Conservation (phyloP, 805 yeast genomes). For the Cyberlindnera japonica region DNA sequence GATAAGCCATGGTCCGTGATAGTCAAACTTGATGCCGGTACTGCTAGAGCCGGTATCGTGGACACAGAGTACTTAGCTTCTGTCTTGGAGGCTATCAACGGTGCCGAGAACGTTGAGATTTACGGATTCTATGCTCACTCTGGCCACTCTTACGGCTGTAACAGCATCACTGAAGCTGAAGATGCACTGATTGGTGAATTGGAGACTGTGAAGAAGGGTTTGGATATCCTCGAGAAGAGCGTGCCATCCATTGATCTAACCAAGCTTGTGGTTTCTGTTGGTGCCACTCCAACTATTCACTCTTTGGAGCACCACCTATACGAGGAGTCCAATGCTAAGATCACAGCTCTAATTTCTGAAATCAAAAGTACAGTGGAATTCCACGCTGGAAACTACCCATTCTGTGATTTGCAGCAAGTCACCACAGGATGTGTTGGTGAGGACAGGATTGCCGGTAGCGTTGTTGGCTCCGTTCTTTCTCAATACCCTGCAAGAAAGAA, state of each 20-base stretch:
- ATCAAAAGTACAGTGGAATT: conserved; percentile 51
- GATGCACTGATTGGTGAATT: conserved; percentile 53
- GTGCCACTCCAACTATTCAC: conserved; percentile 81
- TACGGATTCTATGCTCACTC: conserved; percentile 78
- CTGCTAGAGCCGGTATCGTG: conserved; percentile 61
- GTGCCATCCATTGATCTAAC: conserved; percentile 37
- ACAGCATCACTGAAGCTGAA: conserved; percentile 43
- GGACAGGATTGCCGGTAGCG: conserved; percentile 46
- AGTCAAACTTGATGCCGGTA: conserved; percentile 68
- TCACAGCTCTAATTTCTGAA: conserved; percentile 17
- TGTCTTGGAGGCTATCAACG: conserved; percentile 33
- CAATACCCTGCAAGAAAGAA: conserved; percentile 52
- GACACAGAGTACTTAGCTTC: conserved; percentile 33
- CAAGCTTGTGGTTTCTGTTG: conserved; percentile 57
- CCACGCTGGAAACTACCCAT: conserved; percentile 79
- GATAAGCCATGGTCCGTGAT: conserved; percentile 56
- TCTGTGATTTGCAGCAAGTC: conserved; percentile 75
- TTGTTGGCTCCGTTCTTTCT: conserved; percentile 57
- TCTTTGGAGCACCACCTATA: conserved; percentile 38
- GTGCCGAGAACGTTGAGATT: conserved; percentile 37
- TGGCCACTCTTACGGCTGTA: conserved; percentile 65
- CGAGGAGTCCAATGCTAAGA: conserved; percentile 12
- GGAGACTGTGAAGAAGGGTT: conserved; percentile 52
- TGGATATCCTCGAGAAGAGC: conserved; percentile 29
- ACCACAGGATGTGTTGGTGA: conserved; percentile 56